Evolutionary conservation across 805 yeast species (phyloP).

Genomic region (Nakazawaea populi): DNA sequence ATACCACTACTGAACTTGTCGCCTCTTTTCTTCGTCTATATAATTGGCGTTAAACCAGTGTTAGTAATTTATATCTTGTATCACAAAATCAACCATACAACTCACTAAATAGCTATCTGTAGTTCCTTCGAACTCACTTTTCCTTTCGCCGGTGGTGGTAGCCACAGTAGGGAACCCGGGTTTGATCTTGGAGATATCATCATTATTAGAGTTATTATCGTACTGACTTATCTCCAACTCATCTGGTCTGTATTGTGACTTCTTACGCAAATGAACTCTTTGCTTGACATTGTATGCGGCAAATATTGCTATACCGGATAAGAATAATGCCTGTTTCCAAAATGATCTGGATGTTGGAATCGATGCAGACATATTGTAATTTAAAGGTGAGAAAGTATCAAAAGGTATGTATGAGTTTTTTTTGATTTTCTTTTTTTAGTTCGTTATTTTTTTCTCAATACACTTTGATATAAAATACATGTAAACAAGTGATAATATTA

Average conservation of each 20-base stretch:
- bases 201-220: slow-evolving; percentile 24
- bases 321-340: slow-evolving; percentile 25
- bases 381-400: background rate
- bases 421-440: too few relatives aligned
- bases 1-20: slow-evolving; percentile 25
- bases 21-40: slow-evolving; percentile 26
- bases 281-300: slow-evolving; percentile 29
- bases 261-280: slow-evolving; percentile 28
- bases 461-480: too few relatives aligned
- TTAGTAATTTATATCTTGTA: too few relatives aligned
- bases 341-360: slow-evolving; percentile 7
- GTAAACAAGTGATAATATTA: too few relatives aligned
- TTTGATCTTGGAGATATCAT: slow-evolving; percentile 31
- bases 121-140: slow-evolving; percentile 63
- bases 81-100: background rate
- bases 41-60: too few relatives aligned
- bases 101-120: slow-evolving; percentile 54
- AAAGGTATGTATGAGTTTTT: too few relatives aligned
- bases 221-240: slow-evolving; percentile 23
- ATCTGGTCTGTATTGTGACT: slow-evolving; percentile 27
- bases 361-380: background rate
- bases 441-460: too few relatives aligned
- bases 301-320: slow-evolving; percentile 22
- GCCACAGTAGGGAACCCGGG: slow-evolving; percentile 50
- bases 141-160: slow-evolving; percentile 34